Evolutionary conservation across 2,329 filamentous ascomycete genomes (phyloP).

Genomic region (Talaromyces verruculosus): DNA sequence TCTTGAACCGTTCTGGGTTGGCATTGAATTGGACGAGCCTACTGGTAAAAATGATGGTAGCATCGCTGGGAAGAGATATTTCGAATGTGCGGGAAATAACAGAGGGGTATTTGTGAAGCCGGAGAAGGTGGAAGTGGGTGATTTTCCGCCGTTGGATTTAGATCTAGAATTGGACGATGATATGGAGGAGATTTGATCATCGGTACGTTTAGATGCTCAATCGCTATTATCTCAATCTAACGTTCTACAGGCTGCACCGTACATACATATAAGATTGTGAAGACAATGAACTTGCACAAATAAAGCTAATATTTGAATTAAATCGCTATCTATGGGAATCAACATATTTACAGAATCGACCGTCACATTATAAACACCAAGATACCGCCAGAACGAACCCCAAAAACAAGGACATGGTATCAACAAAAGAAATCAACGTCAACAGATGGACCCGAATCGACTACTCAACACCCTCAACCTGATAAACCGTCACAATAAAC

Average conservation of each 20-base stretch:
- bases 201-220: background rate
- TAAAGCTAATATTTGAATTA: background rate
- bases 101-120: constrained; percentile 63
- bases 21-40: constrained; percentile 62
- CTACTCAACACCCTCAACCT: constrained; percentile 9
- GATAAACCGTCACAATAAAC: constrained; percentile 20
- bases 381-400: background rate
- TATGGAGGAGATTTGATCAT: constrained; percentile 54
- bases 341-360: background rate
- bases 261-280: background rate
- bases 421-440: background rate
- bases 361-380: background rate
- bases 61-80: constrained; percentile 54
- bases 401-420: background rate
- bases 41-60: constrained; percentile 65
- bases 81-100: constrained; percentile 50
- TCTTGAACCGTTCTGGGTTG: constrained; percentile 53
- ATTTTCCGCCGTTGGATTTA: constrained; percentile 53
- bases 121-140: constrained; percentile 62
- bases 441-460: background rate
- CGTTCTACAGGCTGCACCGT: background rate
- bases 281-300: background rate
- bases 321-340: background rate
- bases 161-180: constrained; percentile 56
- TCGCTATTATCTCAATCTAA: background rate